A percentile compares a stretch with the other conserved stretches of the same genome.
Conservation (phyloP, 23 red algal species). For the Gracilaria gracilis region DNA sequence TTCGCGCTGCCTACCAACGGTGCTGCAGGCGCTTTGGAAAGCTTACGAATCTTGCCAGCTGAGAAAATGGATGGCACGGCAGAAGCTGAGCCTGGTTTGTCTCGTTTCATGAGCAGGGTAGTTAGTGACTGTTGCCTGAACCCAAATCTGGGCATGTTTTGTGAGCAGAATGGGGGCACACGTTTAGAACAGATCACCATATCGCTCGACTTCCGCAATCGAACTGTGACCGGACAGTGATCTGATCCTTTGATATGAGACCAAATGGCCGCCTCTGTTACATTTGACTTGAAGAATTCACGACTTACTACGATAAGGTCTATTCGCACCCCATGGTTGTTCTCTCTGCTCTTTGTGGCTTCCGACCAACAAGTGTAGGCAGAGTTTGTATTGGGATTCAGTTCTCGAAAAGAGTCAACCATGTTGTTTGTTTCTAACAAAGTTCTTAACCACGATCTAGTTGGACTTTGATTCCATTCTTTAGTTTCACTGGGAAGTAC, state of each 20-base stretch:
- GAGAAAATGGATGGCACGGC: background rate
- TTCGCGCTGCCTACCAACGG: background rate
- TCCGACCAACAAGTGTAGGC: slow-evolving; percentile 73
- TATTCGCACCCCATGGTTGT: slow-evolving; percentile 71
- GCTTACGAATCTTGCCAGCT: background rate
- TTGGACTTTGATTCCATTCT: slow-evolving; percentile 44
- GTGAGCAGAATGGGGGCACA: slow-evolving; percentile 19
- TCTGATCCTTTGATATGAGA: slow-evolving; percentile 65
- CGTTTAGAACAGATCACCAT: background rate
- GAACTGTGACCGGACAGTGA: slow-evolving; percentile 59
- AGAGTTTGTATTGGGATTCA: slow-evolving; percentile 35
- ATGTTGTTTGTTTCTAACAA: slow-evolving; percentile 33
- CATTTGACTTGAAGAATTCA: slow-evolving; percentile 43
- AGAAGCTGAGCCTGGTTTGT: background rate
- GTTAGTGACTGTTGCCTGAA: slow-evolving; percentile 55
- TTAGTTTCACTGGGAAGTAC: slow-evolving; percentile 8
- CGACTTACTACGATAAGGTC: slow-evolving; percentile 63
- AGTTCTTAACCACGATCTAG: slow-evolving; percentile 48
- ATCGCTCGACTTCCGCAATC: background rate
- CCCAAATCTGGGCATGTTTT: slow-evolving; percentile 38
- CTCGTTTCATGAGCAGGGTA: slow-evolving; percentile 3
- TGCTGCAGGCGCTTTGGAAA: background rate
- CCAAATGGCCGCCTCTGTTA: slow-evolving; percentile 35
- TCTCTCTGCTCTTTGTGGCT: slow-evolving; percentile 58
- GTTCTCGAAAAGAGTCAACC: slow-evolving; percentile 63